Evolutionary conservation across 805 yeast species (phyloP), one percentile per base, ranked within the genome.

Genomic region (Scheffersomyces amazonensis): DNA sequence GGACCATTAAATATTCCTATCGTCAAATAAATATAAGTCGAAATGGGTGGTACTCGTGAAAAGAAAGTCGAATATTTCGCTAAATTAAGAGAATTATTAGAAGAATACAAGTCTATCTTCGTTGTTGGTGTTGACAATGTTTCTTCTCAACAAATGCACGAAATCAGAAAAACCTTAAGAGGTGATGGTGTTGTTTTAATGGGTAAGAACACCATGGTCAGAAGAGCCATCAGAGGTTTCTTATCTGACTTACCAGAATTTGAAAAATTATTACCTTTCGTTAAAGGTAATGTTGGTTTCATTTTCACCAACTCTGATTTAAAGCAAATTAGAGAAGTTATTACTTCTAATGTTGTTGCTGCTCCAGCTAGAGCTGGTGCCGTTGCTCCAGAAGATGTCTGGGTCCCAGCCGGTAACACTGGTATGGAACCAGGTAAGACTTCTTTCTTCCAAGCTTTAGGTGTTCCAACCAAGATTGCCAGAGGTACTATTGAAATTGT

Each of bases 341-440:
- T 93, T 62, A 64, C 85, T 57, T 71, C 85, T 63, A 93, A 93
- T 90, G 90, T 85, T 76, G 97, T 93, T 70, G 96, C 96, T 69
- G 99, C 99, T 65, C 99, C 99, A 75, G 99, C 99, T 66, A 90
- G 90, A 79, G 95, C 99, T 53, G 99, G 99, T 88, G 98, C 98
- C 66, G 69, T 88, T 68, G 97, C 99, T 64, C 98, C 98, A 73
- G 84, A 72, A 71, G 97, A 91, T 68, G 98, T 93, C 65, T 88
- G 82, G 84, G 85, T 93, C 58, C 95, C 95, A 70, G 98, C 98
- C 62, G 95, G 96, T 75, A 93, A 93, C 96, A 93, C 99, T 61
- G 97, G 98, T 86, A 90, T 93, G 96, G 99, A 93, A 80, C 99
- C 99, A 76, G 98, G 98, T 85, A 93, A 93, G 88, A 93, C 99